A percentile compares a stretch with the other conserved stretches of the same genome.
Conservation (phyloP, 2,329 filamentous ascomycete species). For the Leptographium procerum region DNA sequence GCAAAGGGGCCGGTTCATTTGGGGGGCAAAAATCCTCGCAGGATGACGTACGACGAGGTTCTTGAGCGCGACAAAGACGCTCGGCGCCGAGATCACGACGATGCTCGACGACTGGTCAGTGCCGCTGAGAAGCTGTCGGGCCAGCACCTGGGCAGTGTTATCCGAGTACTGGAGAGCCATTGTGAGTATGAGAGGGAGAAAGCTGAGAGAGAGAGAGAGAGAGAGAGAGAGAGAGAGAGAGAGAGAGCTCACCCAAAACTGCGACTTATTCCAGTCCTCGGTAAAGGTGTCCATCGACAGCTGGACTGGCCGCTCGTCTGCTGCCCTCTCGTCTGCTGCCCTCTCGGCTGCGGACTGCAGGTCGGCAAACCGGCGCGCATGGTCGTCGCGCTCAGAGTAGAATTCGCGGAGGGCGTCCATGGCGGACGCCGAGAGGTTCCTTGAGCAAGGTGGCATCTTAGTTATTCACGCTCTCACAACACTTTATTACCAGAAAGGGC, state of each 20-base stretch:
- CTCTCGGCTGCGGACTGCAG: slow-evolving; percentile 52
- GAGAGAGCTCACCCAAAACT: slow-evolving; percentile 58
- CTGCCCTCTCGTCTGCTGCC: slow-evolving; percentile 19
- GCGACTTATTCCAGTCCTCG: slow-evolving; percentile 74
- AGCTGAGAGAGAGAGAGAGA: background rate
- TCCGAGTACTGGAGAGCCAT: slow-evolving; percentile 53
- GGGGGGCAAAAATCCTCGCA: background rate
- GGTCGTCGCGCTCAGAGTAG: slow-evolving; percentile 59
- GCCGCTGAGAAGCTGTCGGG: slow-evolving; percentile 52
- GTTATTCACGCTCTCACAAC: background rate
- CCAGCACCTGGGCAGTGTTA: slow-evolving; percentile 53
- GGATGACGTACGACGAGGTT: slow-evolving; percentile 29
- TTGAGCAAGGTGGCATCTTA: slow-evolving; percentile 17
- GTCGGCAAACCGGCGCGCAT: slow-evolving; percentile 54
- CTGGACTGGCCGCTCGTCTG: slow-evolving; percentile 11
- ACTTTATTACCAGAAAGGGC: no score
- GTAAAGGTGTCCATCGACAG: slow-evolving; percentile 58
- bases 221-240: background rate
- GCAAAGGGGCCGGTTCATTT: no score
- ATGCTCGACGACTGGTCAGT: slow-evolving; percentile 43
- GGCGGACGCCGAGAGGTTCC: slow-evolving; percentile 53
- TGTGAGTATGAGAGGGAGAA: background rate
- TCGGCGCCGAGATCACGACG: slow-evolving; percentile 63
- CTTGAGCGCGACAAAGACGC: slow-evolving; percentile 65
- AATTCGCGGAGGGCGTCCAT: slow-evolving; percentile 63